A percentile compares a stretch with the other conserved stretches of the same genome.
Conservation (phyloP, 345 rosid genomes). For the Murraya paniculata region DNA sequence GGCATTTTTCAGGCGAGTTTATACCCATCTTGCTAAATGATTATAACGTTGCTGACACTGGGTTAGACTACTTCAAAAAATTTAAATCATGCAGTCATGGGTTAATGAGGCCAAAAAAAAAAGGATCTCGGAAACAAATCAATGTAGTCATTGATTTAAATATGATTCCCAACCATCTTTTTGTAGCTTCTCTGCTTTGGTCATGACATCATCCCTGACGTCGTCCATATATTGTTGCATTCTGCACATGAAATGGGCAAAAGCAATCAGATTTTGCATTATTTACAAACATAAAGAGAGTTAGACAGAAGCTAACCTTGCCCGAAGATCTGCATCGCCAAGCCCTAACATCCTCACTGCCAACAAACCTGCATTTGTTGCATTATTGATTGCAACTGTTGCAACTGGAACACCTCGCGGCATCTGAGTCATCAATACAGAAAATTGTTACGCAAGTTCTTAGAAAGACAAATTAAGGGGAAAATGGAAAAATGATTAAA, state of each 20-base stretch:
- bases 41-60: too few relatives aligned
- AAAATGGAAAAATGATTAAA: not conserved
- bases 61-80: too few relatives aligned
- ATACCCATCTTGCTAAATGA: not conserved
- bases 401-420: slow-evolving; percentile 97
- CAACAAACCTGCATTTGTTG: slow-evolving; percentile 82
- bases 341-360: slow-evolving; percentile 76
- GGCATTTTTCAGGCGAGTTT: not conserved
- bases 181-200: slow-evolving; percentile 68
- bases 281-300: not conserved
- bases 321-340: slow-evolving; percentile 61
- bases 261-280: not conserved
- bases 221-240: slow-evolving; percentile 92
- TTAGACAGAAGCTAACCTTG: slow-evolving; percentile 31
- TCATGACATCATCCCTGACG: slow-evolving; percentile 62
- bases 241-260: slow-evolving; percentile 29
- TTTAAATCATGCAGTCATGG: not conserved
- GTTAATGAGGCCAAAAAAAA: not conserved
- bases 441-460: not conserved
- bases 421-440: slow-evolving; percentile 48
- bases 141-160: slow-evolving; percentile 37
- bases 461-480: not conserved
- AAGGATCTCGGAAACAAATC: not conserved
- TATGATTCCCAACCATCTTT: slow-evolving; percentile 77
- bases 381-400: slow-evolving; percentile 84